phyloP scores from a whole-genome alignment of 257 asterid species.

The Handroanthus guayacan region DNA sequence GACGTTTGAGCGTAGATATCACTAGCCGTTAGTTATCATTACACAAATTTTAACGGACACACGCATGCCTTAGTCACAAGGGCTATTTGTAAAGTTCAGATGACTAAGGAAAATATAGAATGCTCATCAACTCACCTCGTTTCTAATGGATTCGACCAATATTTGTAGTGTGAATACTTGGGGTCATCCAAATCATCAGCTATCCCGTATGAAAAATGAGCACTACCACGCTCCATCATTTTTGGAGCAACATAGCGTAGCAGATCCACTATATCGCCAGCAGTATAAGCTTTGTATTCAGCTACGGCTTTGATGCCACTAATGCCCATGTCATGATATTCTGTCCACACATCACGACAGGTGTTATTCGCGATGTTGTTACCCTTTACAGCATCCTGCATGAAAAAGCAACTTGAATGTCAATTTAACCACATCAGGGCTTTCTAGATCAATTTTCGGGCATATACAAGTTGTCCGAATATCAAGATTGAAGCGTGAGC shows the following conservation, averaged over 20 bases:
- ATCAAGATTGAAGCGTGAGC: not conserved
- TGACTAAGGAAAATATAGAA: slow-evolving; percentile 17
- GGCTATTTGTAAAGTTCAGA: not conserved
- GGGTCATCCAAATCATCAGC: slow-evolving; percentile 90
- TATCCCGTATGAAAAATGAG: slow-evolving; percentile 84
- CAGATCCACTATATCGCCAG: slow-evolving; percentile 73
- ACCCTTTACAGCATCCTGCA: slow-evolving; percentile 89
- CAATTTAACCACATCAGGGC: not conserved
- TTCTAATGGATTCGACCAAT: slow-evolving; percentile 97
- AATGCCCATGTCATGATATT: slow-evolving; percentile 87
- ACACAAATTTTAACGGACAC: too few species aligned
- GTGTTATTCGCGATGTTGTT: slow-evolving; percentile 63
- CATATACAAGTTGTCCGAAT: not conserved
- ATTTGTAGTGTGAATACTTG: slow-evolving; percentile 75
- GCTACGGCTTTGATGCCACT: slow-evolving; percentile 74
- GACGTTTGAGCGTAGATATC: too few species aligned
- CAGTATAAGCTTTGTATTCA: slow-evolving; percentile 82
- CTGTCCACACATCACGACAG: slow-evolving; percentile 91
- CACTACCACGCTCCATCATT: slow-evolving; percentile 86
- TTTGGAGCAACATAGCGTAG: slow-evolving; percentile 80
- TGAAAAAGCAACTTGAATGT: slow-evolving; percentile 21
- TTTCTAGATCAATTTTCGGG: too few species aligned
- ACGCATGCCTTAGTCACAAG: too few species aligned
- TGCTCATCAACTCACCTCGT: slow-evolving; percentile 61
- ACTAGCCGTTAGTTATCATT: too few species aligned